A percentile compares a stretch with the other conserved stretches of the same genome.
These are phyloP conservation scores for Peltaster fructicola DNA, from an alignment of 2,329 filamentous ascomycete species.

Conservation along the genomic window DNA sequence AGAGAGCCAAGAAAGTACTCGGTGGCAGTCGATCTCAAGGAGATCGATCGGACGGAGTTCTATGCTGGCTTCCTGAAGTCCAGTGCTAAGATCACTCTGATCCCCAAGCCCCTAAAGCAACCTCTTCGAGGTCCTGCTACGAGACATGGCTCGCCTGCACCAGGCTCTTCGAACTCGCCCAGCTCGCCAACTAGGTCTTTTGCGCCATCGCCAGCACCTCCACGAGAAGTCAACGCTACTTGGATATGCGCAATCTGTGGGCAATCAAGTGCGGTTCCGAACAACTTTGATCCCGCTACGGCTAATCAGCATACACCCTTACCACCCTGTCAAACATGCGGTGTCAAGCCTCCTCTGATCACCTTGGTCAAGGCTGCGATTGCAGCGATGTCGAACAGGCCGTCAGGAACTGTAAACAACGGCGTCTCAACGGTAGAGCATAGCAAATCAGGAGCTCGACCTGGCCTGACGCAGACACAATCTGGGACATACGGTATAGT, in stretches of 20 bases:
- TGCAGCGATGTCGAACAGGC: conserved; percentile 46
- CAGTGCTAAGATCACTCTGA: conserved; percentile 77
- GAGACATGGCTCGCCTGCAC: conserved; percentile 26
- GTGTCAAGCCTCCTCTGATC: conserved; percentile 74
- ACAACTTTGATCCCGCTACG: conserved; percentile 76
- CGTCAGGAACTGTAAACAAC: conserved; percentile 9
- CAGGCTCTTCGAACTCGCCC: conserved; percentile 24
- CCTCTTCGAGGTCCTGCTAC: conserved; percentile 35
- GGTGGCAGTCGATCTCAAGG: conserved; percentile 69
- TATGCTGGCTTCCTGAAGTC: conserved; percentile 91
- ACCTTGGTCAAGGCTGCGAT: conserved; percentile 79
- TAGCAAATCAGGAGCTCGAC: not conserved
- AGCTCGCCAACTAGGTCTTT: conserved; percentile 29
- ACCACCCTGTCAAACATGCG: conserved; percentile 78
- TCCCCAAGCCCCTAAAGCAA: conserved; percentile 60
- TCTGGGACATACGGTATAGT: conserved; percentile 1
- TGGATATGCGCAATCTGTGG: conserved; percentile 96
- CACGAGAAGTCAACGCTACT: conserved; percentile 44
- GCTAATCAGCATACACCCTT: conserved; percentile 64
- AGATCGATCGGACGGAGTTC: conserved; percentile 79
- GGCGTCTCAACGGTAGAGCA: too few relatives aligned
- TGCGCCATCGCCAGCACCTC: conserved; percentile 31
- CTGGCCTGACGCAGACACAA: not conserved
- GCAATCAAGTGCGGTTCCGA: conserved; percentile 80
- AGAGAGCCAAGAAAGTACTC: conserved; percentile 71